phyloP scores from a whole-genome alignment of 148 eudicot genomes.

The Linanthus parryae region DNA sequence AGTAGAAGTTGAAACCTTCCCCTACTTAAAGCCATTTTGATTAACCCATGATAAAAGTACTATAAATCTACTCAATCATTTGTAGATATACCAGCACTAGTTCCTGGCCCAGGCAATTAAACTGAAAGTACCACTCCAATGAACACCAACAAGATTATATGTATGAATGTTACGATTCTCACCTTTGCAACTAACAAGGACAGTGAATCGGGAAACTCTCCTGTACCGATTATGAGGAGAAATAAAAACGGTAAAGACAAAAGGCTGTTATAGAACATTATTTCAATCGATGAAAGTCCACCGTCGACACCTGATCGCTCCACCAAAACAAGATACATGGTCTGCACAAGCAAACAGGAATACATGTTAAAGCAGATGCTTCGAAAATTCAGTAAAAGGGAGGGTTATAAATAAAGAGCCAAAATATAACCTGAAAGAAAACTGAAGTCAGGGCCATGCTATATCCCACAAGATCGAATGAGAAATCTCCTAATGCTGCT shows the following conservation, averaged over 20 bases:
- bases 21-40: no score
- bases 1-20: no score
- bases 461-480: slow-evolving; percentile 87
- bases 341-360: slow-evolving; percentile 48
- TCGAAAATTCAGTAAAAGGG: slow-evolving; percentile 2
- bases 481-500: slow-evolving; percentile 96
- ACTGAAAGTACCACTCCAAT: background rate
- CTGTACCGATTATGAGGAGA: slow-evolving; percentile 66
- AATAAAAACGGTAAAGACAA: slow-evolving; percentile 82
- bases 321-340: slow-evolving; percentile 95
- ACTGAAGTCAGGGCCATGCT: slow-evolving; percentile 89
- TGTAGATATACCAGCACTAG: no score
- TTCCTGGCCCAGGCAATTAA: background rate
- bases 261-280: slow-evolving; percentile 94
- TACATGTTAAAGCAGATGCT: background rate
- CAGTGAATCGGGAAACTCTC: slow-evolving; percentile 80
- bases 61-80: no score
- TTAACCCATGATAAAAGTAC: no score
- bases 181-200: slow-evolving; percentile 73
- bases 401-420: background rate
- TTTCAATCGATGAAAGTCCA: slow-evolving; percentile 90
- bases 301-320: slow-evolving; percentile 97
- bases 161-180: slow-evolving; percentile 7
- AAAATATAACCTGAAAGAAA: slow-evolving; percentile 66
- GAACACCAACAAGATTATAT: background rate